phyloP scores from a whole-genome alignment of 331 rosid species.

The Arachis monticola region DNA sequence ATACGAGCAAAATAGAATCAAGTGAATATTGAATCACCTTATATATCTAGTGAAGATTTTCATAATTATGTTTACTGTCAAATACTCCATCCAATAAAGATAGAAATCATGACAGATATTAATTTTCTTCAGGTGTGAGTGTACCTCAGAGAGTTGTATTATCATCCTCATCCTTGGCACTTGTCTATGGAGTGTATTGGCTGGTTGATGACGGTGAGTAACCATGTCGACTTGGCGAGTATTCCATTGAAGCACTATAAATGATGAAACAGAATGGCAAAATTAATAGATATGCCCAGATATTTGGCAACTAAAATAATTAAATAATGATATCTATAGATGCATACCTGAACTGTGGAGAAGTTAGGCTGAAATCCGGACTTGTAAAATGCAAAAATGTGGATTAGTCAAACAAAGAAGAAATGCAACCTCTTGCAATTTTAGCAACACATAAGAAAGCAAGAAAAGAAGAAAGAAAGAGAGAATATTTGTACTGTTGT shows the following conservation, averaged over 20 bases:
- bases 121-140: conserved; percentile 10
- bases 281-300: conserved; percentile 23
- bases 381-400: conserved; percentile 42
- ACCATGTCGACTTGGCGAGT: conserved; percentile 98
- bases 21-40: no score
- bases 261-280: conserved; percentile 18
- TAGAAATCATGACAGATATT: neutral
- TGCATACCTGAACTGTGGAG: conserved; percentile 84
- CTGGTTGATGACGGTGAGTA: conserved; percentile 95
- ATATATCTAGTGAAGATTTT: neutral
- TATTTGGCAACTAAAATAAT: neutral
- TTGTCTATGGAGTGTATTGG: conserved; percentile 91
- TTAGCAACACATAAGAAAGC: neutral
- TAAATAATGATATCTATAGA: neutral
- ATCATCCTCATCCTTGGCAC: conserved; percentile 76
- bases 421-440: neutral
- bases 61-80: neutral
- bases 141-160: conserved; percentile 50
- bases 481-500: neutral
- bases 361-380: conserved; percentile 88
- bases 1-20: no score
- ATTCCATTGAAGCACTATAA: conserved; percentile 85
- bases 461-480: neutral
- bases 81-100: conserved; percentile 5
- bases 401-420: conserved; percentile 3